These are phyloP conservation scores for Tylopilus sp. DNA, from an alignment of 1,284 basidiomycete species.

Conservation along the genomic window DNA sequence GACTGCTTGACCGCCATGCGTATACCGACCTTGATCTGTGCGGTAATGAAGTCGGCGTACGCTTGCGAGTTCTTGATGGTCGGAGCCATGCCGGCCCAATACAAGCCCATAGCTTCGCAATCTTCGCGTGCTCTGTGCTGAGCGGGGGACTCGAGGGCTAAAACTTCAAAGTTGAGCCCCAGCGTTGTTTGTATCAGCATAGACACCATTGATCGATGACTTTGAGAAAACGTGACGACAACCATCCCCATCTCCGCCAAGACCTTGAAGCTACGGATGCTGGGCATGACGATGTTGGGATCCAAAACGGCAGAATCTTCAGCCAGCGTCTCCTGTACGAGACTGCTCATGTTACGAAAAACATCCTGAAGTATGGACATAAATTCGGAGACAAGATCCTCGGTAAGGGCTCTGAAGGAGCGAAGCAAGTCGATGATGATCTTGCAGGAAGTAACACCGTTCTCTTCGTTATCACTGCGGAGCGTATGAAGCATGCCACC, in stretches of 20 bases:
- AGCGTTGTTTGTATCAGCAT: constrained; percentile 74
- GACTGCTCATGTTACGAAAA: constrained; percentile 71
- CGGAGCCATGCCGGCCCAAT: constrained; percentile 85
- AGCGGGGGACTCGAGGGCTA: constrained; percentile 82
- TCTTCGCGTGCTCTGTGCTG: constrained; percentile 83
- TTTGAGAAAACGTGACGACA: constrained; percentile 89
- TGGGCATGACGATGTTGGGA: constrained; percentile 57
- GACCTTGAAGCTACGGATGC: constrained; percentile 89
- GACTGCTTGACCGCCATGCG: not conserved
- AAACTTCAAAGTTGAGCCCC: constrained; percentile 68
- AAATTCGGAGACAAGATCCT: constrained; percentile 80
- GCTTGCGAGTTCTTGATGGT: constrained; percentile 73
- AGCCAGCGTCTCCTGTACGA: constrained; percentile 77
- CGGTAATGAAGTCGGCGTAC: constrained; percentile 87
- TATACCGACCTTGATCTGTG: constrained; percentile 81
- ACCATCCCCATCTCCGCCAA: constrained; percentile 93
- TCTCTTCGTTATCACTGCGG: constrained; percentile 95
- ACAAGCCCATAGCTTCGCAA: constrained; percentile 66
- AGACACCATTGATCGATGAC: constrained; percentile 65
- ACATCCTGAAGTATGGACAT: constrained; percentile 74
- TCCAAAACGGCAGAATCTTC: constrained; percentile 58
- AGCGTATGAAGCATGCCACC: constrained; percentile 78
- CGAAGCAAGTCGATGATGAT: constrained; percentile 83
- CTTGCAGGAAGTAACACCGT: constrained; percentile 89
- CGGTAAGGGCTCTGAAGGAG: constrained; percentile 67